These are phyloP conservation scores for Podaxis rugospora DNA, from an alignment of 768 basidiomycete species.

Conservation along the genomic window DNA sequence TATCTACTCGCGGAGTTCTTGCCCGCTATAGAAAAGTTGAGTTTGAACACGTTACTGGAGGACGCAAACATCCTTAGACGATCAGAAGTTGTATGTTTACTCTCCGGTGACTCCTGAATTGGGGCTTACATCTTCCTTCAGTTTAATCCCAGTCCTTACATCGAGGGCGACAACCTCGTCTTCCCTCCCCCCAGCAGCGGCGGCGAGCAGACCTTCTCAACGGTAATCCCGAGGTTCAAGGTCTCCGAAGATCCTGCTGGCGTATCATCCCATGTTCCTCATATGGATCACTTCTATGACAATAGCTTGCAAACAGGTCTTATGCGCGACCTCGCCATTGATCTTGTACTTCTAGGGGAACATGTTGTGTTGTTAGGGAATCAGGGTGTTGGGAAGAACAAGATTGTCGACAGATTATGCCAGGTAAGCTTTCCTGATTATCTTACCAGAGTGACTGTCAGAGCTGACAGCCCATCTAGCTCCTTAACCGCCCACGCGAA, in stretches of 20 bases:
- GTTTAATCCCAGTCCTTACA: constrained; percentile 45
- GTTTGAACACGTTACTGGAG: constrained; percentile 44
- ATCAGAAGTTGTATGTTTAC: constrained; percentile 34
- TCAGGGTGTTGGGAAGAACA: constrained; percentile 74
- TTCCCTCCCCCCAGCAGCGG: constrained; percentile 42
- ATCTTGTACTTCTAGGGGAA: constrained; percentile 56
- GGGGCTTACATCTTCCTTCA: constrained; percentile 19
- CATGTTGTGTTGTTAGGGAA: constrained; percentile 66
- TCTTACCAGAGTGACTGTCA: not conserved
- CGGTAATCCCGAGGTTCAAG: constrained; percentile 47
- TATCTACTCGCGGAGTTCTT: constrained; percentile 57
- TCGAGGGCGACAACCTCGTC: constrained; percentile 32
- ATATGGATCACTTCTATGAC: constrained; percentile 70
- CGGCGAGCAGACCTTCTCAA: constrained; percentile 25
- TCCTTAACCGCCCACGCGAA: constrained; percentile 58
- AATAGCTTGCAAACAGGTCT: constrained; percentile 64
- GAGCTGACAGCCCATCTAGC: constrained; percentile 26
- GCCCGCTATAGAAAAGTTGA: constrained; percentile 53
- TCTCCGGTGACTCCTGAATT: not conserved
- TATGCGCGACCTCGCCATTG: constrained; percentile 62
- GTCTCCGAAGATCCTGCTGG: constrained; percentile 47
- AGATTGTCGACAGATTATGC: constrained; percentile 60
- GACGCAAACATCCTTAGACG: constrained; percentile 42
- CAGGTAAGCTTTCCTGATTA: constrained; percentile 34
- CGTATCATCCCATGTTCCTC: constrained; percentile 52